Conservation (phyloP, 345 rosid genomes). For the Gossypium rotundifolium region DNA sequence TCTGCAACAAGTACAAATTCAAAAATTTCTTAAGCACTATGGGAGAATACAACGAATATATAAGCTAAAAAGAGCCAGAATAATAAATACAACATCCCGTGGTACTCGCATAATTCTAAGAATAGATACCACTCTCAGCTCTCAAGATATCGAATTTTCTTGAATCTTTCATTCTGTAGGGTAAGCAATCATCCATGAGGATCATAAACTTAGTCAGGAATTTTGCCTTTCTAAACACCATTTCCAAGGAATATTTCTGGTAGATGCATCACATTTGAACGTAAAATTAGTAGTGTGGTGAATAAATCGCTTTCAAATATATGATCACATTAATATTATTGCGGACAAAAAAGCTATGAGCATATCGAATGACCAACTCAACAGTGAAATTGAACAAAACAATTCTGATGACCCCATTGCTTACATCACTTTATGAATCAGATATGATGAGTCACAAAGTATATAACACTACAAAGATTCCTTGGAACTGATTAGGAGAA, state of each 20-base stretch:
- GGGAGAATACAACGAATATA: not conserved
- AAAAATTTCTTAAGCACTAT: not conserved
- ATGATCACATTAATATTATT: not conserved
- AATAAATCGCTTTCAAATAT: not conserved
- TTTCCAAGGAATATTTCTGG: not conserved
- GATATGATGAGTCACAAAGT: not conserved
- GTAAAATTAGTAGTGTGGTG: not conserved
- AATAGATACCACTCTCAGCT: not conserved
- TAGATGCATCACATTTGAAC: not conserved
- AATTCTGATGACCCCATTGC: not conserved
- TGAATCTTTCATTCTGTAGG: not conserved
- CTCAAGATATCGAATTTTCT: not conserved
- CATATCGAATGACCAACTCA: not conserved
- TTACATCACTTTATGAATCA: not conserved
- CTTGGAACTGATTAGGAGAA: not conserved
- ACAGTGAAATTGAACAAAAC: not conserved
- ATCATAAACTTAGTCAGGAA: not conserved
- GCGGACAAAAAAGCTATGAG: not conserved
- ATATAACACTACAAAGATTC: not conserved
- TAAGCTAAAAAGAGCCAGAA: not conserved
- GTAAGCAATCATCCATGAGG: not conserved
- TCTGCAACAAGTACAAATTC: constrained; percentile 37
- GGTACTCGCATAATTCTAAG: not conserved
- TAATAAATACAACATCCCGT: not conserved
- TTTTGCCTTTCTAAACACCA: not conserved